Conservation (phyloP, 2,329 filamentous ascomycete species). For the Cladosporium sp. region DNA sequence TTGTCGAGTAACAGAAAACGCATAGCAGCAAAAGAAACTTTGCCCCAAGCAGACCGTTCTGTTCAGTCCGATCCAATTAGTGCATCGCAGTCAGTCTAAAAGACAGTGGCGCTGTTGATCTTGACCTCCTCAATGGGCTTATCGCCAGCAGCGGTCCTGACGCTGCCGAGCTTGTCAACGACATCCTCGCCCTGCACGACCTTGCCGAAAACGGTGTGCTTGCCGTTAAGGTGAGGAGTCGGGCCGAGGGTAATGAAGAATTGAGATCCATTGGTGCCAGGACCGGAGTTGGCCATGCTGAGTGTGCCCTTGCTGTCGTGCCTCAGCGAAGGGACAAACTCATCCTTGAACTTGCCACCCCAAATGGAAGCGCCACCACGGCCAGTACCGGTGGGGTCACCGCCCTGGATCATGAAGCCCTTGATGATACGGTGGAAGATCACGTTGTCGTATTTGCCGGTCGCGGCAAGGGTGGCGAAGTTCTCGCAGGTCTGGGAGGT, state of each 20-base stretch:
- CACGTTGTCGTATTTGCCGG: slow-evolving; percentile 38
- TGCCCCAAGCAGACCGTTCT: not conserved
- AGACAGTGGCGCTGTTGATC: slow-evolving; percentile 51
- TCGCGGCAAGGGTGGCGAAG: slow-evolving; percentile 37
- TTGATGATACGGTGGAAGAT: slow-evolving; percentile 60
- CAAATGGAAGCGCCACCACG: slow-evolving; percentile 78
- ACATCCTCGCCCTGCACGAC: slow-evolving; percentile 89
- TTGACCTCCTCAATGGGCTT: slow-evolving; percentile 77
- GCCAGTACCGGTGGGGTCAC: slow-evolving; percentile 36
- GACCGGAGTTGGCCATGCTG: slow-evolving; percentile 92
- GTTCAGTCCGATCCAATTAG: not conserved
- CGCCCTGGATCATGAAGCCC: slow-evolving; percentile 90
- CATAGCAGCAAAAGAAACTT: not conserved
- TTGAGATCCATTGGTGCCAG: slow-evolving; percentile 89
- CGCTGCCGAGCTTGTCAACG: slow-evolving; percentile 83
- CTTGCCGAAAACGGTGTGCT: slow-evolving; percentile 93
- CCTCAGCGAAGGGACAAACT: slow-evolving; percentile 75
- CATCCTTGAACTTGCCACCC: slow-evolving; percentile 83
- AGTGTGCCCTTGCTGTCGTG: slow-evolving; percentile 80
- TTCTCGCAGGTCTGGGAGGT: slow-evolving; percentile 35
- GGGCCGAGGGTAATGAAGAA: slow-evolving; percentile 80
- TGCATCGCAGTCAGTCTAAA: slow-evolving; percentile 8
- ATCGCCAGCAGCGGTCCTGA: slow-evolving; percentile 79
- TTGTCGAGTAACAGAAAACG: not conserved
- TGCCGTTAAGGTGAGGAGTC: slow-evolving; percentile 83